phyloP scores from a whole-genome alignment of 2,329 filamentous ascomycete species.

The Phaeoacremonium minimum region DNA sequence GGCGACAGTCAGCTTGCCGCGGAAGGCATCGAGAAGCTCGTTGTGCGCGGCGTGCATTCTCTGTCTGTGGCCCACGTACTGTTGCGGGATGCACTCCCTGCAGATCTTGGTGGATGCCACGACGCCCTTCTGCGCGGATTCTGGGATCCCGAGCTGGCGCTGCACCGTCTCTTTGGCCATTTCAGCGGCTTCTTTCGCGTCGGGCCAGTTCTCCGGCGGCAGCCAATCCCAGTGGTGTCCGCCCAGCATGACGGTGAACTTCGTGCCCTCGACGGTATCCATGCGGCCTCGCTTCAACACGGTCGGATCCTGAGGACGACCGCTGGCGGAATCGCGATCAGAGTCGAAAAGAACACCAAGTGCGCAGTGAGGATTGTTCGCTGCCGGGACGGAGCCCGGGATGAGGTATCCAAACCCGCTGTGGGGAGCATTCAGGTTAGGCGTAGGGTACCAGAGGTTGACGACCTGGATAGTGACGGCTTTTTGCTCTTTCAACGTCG shows the following conservation, averaged over 20 bases:
- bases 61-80: conserved; percentile 70
- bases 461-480: conserved; percentile 86
- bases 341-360: conserved; percentile 93
- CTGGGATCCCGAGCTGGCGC: conserved; percentile 68
- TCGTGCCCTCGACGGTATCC: conserved; percentile 62
- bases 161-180: conserved; percentile 68
- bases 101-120: conserved; percentile 56
- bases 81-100: conserved; percentile 83
- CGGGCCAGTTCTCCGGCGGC: conserved; percentile 45
- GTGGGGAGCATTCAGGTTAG: conserved; percentile 55
- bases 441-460: conserved; percentile 76
- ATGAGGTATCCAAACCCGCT: conserved; percentile 90
- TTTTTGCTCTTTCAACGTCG: conserved; percentile 47
- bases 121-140: conserved; percentile 47
- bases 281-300: conserved; percentile 33
- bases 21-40: conserved; percentile 51
- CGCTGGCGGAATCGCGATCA: conserved; percentile 39
- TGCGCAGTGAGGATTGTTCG: conserved; percentile 24
- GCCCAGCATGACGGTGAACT: conserved; percentile 90
- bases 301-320: conserved; percentile 8
- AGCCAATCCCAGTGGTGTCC: conserved; percentile 81
- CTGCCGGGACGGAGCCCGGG: conserved; percentile 51
- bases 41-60: conserved; percentile 54
- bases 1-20: conserved; percentile 60
- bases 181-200: conserved; percentile 58